phyloP scores from a whole-genome alignment of 2,329 filamentous ascomycete genomes.

The Pseudogymnoascus pannorum region DNA sequence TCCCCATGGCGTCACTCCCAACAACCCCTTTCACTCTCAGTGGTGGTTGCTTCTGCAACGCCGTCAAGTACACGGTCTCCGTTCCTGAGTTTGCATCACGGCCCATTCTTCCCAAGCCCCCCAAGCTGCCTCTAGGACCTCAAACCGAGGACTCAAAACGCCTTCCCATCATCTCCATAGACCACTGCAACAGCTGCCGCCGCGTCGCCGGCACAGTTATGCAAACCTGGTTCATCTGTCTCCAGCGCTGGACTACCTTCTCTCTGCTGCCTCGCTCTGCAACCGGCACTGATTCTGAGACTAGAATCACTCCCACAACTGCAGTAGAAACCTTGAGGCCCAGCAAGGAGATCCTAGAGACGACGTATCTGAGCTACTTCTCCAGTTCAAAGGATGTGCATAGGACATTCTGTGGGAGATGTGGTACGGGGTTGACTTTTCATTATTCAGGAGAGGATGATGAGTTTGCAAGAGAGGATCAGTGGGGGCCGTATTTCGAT shows the following conservation, averaged over 20 bases:
- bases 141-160: constrained; percentile 15
- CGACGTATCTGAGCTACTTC: constrained; percentile 15
- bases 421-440: constrained; percentile 25
- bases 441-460: constrained; percentile 16
- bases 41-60: constrained; percentile 26
- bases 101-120: constrained; percentile 5
- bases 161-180: constrained; percentile 22
- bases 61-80: constrained; percentile 24
- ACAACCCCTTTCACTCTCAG: constrained; percentile 17
- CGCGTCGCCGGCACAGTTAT: constrained; percentile 18
- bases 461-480: background rate
- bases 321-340: constrained; percentile 12
- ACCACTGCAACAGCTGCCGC: constrained; percentile 26
- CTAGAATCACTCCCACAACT: background rate
- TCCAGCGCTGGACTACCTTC: constrained; percentile 24
- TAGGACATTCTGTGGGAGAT: constrained; percentile 25
- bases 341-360: constrained; percentile 12
- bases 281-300: background rate
- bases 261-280: constrained; percentile 14
- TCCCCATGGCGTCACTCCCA: constrained; percentile 11
- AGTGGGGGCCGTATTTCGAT: constrained; percentile 17
- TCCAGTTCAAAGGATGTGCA: constrained; percentile 20
- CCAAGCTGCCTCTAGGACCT: constrained; percentile 10
- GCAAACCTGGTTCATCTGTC: constrained; percentile 26
- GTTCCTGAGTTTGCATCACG: constrained; percentile 19